A percentile compares a stretch with the other conserved stretches of the same genome.
These are phyloP conservation scores for Eucalyptus cladocalyx DNA, from an alignment of 345 rosid genomes.

Conservation along the genomic window DNA sequence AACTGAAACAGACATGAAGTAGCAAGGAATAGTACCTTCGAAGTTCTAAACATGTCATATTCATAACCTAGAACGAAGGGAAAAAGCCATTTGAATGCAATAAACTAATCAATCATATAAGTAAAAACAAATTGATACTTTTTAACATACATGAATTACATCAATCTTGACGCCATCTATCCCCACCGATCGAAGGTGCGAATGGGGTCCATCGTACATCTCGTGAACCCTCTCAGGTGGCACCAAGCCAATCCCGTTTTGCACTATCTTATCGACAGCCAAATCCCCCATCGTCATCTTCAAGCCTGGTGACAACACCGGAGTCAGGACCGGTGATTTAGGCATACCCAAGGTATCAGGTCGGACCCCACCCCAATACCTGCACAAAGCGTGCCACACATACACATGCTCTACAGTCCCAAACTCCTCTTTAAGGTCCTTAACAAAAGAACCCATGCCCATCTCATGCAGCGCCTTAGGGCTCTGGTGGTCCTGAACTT, in stretches of 20 bases:
- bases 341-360: conserved; percentile 60
- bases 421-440: conserved; percentile 72
- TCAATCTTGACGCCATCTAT: conserved; percentile 93
- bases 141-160: conserved; percentile 74
- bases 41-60: not conserved
- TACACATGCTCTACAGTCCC: conserved; percentile 61
- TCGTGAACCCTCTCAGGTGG: conserved; percentile 60
- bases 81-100: not conserved
- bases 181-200: conserved; percentile 48
- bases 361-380: conserved; percentile 87
- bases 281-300: conserved; percentile 75
- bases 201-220: conserved; percentile 71
- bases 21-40: not conserved
- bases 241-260: conserved; percentile 50
- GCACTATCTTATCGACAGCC: conserved; percentile 76
- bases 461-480: conserved; percentile 4
- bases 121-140: not conserved
- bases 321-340: conserved; percentile 19
- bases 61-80: not conserved
- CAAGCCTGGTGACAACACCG: conserved; percentile 58
- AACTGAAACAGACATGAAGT: not conserved
- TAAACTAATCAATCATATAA: not conserved
- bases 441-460: conserved; percentile 82
- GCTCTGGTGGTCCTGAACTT: conserved; percentile 64
- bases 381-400: conserved; percentile 91